Evolutionary conservation across 352 stramenopile species (phyloP), one percentile per base, ranked within the genome.

Genomic region (Plasmopara muralis): DNA sequence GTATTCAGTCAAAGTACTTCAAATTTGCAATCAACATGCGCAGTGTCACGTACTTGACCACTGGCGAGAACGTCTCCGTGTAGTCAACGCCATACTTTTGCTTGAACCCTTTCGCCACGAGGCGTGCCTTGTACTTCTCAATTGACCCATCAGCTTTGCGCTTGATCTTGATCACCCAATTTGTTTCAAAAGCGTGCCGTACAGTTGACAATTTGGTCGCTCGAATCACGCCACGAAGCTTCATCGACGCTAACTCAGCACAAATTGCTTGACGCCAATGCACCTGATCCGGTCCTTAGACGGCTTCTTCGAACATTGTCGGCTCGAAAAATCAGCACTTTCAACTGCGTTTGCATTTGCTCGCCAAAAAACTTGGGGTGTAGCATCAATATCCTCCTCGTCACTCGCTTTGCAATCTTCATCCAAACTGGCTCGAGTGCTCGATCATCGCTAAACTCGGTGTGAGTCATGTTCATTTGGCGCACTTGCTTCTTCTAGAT

Each of bases 21-120:
- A 10, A 37, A 37, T 37, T 37, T 12, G 31, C 31, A 37, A 37
- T 10, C 10, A 37, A 12, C 31, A 37, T 37, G 31, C 31, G 31
- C 31, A 37, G 31, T 37, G 31, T 37, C 7, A 37, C 31, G 31
- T 37, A 37, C 31, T 37, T 37, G 31, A 37, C 31, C 31, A 37
- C 31, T 6, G 31, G 31, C 31, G 10, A 37, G 10, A 37, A 37
- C 6, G 31, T 37, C 31, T 37, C 31, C 31, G 6, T 37, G 31
- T 12, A 37, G 31, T 37, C 31, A 37, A 37, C 10, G 10, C 31
- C 31, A 37, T 35, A 47, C 42, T 47, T 47, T 46, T 75, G 65
- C 34, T 47, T 37, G 18, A 58, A 57, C 2, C 55, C 55, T 12
- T 54, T 62, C 2, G 42, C 42, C 18, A 47, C 42, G 14, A 47